phyloP scores from a whole-genome alignment of 2,329 filamentous ascomycete species.

The Fusarium redolens region DNA sequence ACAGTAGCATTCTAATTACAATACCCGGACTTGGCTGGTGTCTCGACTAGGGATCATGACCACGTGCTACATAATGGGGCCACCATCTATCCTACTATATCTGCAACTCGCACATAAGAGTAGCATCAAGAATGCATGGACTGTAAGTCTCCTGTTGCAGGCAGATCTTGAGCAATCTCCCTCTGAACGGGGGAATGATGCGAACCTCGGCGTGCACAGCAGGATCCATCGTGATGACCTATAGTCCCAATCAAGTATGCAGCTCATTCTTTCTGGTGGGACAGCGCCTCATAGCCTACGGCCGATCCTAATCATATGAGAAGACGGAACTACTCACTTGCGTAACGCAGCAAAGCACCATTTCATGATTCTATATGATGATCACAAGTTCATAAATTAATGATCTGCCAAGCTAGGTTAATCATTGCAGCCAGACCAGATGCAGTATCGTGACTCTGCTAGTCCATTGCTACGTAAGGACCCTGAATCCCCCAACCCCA shows the following conservation, averaged over 20 bases:
- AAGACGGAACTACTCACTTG: slow-evolving; percentile 3
- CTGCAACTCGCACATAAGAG: not conserved
- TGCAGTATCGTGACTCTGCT: slow-evolving; percentile 28
- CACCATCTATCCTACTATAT: slow-evolving; percentile 14
- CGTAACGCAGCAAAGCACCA: not conserved
- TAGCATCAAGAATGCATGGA: slow-evolving; percentile 8
- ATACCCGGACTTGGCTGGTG: slow-evolving; percentile 20
- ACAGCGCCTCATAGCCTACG: slow-evolving; percentile 8
- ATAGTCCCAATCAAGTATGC: not conserved
- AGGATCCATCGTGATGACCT: not conserved
- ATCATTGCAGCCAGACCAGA: slow-evolving; percentile 9
- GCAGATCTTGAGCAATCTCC: not conserved
- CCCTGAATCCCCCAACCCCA: slow-evolving; percentile 39
- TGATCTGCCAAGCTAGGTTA: slow-evolving; percentile 16
- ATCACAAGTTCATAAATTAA: slow-evolving; percentile 24
- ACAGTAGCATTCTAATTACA: slow-evolving; percentile 25
- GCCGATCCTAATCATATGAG: slow-evolving; percentile 34
- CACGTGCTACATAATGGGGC: slow-evolving; percentile 19
- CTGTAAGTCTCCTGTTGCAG: not conserved
- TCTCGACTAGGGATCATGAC: slow-evolving; percentile 13
- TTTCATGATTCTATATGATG: not conserved
- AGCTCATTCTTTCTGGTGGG: slow-evolving; percentile 3
- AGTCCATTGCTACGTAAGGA: slow-evolving; percentile 19
- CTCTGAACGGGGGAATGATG: not conserved
- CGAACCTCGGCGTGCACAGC: slow-evolving; percentile 12